Evolutionary conservation across 768 basidiomycete genomes (phyloP), one percentile per base, ranked within the genome.

Genomic region (Pleurotus cornucopiae): DNA sequence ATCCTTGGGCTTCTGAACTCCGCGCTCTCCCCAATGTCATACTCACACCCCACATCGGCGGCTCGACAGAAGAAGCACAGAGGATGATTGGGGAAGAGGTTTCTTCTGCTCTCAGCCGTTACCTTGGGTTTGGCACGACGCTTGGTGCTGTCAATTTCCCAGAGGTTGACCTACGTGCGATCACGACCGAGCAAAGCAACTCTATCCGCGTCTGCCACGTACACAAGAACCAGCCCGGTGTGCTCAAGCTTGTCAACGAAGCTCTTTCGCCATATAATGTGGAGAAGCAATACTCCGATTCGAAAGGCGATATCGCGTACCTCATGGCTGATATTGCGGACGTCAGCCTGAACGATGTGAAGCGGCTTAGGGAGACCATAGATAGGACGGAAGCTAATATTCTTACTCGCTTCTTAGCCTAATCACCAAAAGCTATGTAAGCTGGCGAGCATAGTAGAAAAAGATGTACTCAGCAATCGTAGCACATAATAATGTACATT

Each of bases 211-310:
- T 99, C 34, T 98, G 97, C 74, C 85, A 98, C 71, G 89, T 97
- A 48, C 97, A 99, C 81, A 85, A 79, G 71, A 99, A 99, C 75
- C 84, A 89, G 71, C 94, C 94, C 49, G 94, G 94, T 78, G 97
- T 98, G 47, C 86, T 99, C 66, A 87, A 85, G 65, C 84, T 86
- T 66, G 91, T 99, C 78, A 99, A 99, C 80, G 90, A 95, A 62
- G 88, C 90, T 26, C 76, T 99, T 41, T 89, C 90, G 48, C 88
- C 92, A 39, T 94, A 95, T 81, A 98, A 99, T 72, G 95, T 99
- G 68, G 94, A 96, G 74, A 98, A 98, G 77, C 97, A 98, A 73
- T 98, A 88, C 73, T 94, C 96, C n/a, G 97, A 99, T 67, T 94
- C 92, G 46, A 93, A 93, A 74, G 90, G 89, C 58, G 91, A 93